Evolutionary conservation across 2,329 filamentous ascomycete genomes (phyloP), one percentile per base, ranked within the genome.

Genomic region (Aplosporella prunicola): DNA sequence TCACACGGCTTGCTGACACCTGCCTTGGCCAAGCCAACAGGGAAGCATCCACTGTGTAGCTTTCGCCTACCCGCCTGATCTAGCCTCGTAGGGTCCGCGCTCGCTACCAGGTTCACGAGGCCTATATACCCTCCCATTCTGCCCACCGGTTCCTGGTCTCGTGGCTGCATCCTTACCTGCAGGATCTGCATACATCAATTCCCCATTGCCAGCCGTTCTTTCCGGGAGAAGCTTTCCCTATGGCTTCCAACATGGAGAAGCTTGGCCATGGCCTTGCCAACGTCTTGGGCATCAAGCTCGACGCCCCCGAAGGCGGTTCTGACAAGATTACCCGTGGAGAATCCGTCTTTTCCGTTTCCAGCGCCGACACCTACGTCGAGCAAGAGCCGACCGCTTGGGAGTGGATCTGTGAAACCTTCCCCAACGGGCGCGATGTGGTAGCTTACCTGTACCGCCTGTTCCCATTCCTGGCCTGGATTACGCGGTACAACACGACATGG

Each of bases 381-480:
- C 71, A 81, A 14, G 81, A 85, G 43, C 89, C 91, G 0, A 83
- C 78, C 3, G 74, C 77, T 0, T 51, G 60, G 5, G 87, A 94
- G 53, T 93, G 78, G 75, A 45, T 96, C 10, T 53, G 57, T 5
- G 71, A 79, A 2, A 61, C 82, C 13, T 53, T 74, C 0, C 91
- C 89, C 0, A 68, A 67, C 0, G 57, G 66, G 6, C 45, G 55
- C 1, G 71, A 82, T 23, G 37, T 80, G 3, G 32, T 58, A 5
- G 49, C 63, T 2, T 98, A 95, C 53, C 39, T 78, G 41, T 63
- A 68, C 46, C 81, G 74, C 10, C 65, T 96, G 1, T 93, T 98
- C 48, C 91, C 91, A 0, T 96, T 95, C 55, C 57, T 82, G 5
- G 69, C 76, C n/a, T 98, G 91, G 91, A 89, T 96, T 40, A 62